Base-by-base conservation (phyloP, 441 rosid genomes). In the Oxalis stricta region DNA sequence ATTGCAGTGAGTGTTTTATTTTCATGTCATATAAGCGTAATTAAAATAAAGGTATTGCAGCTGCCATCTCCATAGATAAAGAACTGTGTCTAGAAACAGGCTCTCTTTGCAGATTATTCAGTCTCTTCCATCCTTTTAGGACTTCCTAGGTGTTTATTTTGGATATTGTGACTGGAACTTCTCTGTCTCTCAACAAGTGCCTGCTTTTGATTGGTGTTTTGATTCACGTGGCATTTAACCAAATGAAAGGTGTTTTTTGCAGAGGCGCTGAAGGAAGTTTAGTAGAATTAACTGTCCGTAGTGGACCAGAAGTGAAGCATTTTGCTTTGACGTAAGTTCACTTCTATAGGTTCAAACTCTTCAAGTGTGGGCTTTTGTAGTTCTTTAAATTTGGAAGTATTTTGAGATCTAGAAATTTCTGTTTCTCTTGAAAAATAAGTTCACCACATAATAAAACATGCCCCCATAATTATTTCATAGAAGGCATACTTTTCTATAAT, bases 181-280 rank as follows among this genome's bases (percentile, higher is more conserved):
- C 15, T 34, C 2, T n/a, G 4, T 33, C 14, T n/a, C 14, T 3
- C 7, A 33, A 5, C 16, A 33, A n/a, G 37, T 10, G 2, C 3
- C 16, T 5, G 15, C 24, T 18, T 41, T 43, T 38, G 33, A 40
- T 41, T 38, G 38, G 44, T 36, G 19, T 38, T 9, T 31, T 31
- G 10, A 16, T 46, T 16, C 41, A 10, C 20, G 43, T 41, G 45
- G 34, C 53, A 52, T 14, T 55, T 6, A 17, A 22, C 8, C 38
- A 13, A 21, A 58, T 18, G 17, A 65, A 26, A 5, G 31, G 10
- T 6, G 7, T 26, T 26, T 26, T 26, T 53, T 68, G 52, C 55
- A 89, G 98, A 84, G 97, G 97, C 50, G 79, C 88, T 48, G 95
- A 84, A 62, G 95, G 98, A 59, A 89, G 92, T 51, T 55, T 59